A percentile compares a stretch with the other conserved stretches of the same genome.
phyloP scores from a whole-genome alignment of 2,329 filamentous ascomycete genomes.

The Phaeosphaeriaceae sp. region DNA sequence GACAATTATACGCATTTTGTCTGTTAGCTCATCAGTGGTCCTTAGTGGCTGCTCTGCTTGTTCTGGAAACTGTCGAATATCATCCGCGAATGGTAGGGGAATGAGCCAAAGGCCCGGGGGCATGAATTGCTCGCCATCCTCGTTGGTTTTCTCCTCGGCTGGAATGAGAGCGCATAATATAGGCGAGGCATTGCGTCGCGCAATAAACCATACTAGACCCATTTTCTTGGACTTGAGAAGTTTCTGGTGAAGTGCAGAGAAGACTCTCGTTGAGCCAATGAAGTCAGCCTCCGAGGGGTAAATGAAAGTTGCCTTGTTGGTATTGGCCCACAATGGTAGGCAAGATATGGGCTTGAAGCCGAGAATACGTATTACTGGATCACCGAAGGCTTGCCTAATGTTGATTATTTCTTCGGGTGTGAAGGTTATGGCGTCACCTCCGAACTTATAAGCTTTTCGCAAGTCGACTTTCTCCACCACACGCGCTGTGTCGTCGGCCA shows the following conservation, averaged over 20 bases:
- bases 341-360: constrained; percentile 85
- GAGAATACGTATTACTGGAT: constrained; percentile 83
- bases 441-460: constrained; percentile 94
- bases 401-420: constrained; percentile 80
- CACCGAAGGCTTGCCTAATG: constrained; percentile 76
- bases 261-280: constrained; percentile 89
- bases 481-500: constrained; percentile 78
- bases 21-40: constrained; percentile 71
- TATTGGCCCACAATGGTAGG: constrained; percentile 82
- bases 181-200: constrained; percentile 80
- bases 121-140: constrained; percentile 70
- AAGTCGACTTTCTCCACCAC: constrained; percentile 81
- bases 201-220: constrained; percentile 87
- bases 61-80: constrained; percentile 77
- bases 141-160: constrained; percentile 68
- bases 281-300: constrained; percentile 92
- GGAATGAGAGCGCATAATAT: constrained; percentile 82
- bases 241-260: constrained; percentile 88
- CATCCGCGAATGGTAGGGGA: constrained; percentile 86
- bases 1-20: constrained; percentile 81
- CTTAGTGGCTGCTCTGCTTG: constrained; percentile 54
- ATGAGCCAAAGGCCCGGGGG: constrained; percentile 89
- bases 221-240: constrained; percentile 80
- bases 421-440: constrained; percentile 87
- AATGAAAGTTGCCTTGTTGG: constrained; percentile 87